Base-by-base conservation (phyloP, 2,329 filamentous ascomycete genomes). In the Fusarium illudens region DNA sequence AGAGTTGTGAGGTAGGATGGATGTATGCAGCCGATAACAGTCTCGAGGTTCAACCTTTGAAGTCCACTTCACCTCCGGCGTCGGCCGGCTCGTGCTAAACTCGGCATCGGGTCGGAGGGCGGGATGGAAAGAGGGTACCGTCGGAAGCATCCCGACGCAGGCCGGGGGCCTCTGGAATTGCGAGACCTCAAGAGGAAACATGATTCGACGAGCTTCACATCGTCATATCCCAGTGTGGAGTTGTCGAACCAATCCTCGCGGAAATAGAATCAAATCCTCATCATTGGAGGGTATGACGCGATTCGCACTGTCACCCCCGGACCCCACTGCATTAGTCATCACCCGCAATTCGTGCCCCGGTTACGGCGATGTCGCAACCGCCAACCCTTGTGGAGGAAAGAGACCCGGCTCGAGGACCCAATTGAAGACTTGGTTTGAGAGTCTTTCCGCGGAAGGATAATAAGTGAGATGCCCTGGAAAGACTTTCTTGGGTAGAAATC, bases 351-450 rank as follows among this genome's bases (percentile, higher is more conserved):
- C 36, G 20, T 53, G n/a, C 60, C 50, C 70, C 62, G 58, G 60
- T 62, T 27, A 64, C 72, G 61, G 72, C 72, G 69, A 73, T 74
- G 55, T 73, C 72, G 71, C 72, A 73, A 55, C 37, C 20, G 30
- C n/a, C 27, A 37, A 42, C 58, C 20, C 33, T 27, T 36, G 53
- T 19, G 57, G 58, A 51, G 30, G 54, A 46, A 46, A 58, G 33
- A 32, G n/a, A n/a, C n/a, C n/a, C 29, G 19, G 19, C 20, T 52
- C 4, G 27, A 34, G 32, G 44, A n/a, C 32, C 55, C 62, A 53
- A 54, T 60, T 53, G 34, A 55, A 51, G 37, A 48, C 34, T 42
- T 51, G 42, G 20, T 60, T 36, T 49, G 46, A 55, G 53, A 49
- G 60, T 52, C 25, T 50, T 49, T 22, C 59, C 37, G 32, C n/a